These are phyloP conservation scores for Candolleomyces aberdarensis DNA, from an alignment of 768 basidiomycete genomes.

Conservation along the genomic window DNA sequence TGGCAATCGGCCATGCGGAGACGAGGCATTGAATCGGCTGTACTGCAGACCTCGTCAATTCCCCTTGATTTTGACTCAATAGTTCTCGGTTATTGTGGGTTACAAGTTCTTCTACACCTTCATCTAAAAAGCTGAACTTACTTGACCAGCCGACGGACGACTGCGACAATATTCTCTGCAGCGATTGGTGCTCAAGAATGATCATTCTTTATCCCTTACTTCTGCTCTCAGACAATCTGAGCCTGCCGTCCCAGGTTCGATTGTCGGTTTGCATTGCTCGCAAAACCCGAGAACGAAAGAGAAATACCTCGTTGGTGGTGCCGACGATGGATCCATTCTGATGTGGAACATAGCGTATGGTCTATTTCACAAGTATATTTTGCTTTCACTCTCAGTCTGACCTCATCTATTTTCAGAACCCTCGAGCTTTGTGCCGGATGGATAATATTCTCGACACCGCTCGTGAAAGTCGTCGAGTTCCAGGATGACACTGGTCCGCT, in stretches of 20 bases:
- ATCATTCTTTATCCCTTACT: constrained; percentile 16
- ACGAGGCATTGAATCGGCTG: not conserved
- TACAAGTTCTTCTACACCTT: constrained; percentile 3
- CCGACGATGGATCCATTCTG: constrained; percentile 73
- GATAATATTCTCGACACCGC: constrained; percentile 67
- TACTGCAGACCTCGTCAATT: constrained; percentile 21
- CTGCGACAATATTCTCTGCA: constrained; percentile 46
- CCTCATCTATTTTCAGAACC: constrained; percentile 36
- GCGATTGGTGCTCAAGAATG: constrained; percentile 28
- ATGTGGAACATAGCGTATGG: constrained; percentile 69
- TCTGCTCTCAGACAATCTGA: constrained; percentile 40
- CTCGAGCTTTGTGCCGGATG: constrained; percentile 68
- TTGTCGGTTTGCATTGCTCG: constrained; percentile 52
- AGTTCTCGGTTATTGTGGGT: constrained; percentile 63
- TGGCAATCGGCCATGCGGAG: constrained; percentile 23
- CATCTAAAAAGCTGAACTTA: not conserved
- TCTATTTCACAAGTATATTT: not conserved
- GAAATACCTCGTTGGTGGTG: constrained; percentile 66
- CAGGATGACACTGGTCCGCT: constrained; percentile 54
- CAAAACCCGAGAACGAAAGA: constrained; percentile 60
- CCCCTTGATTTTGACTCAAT: constrained; percentile 58
- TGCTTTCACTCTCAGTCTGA: not conserved
- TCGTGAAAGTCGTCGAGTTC: constrained; percentile 57
- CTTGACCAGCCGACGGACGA: constrained; percentile 46
- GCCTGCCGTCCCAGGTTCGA: constrained; percentile 40